These are phyloP conservation scores for Pseudogymnoascus verrucosus DNA, from an alignment of 2,329 filamentous ascomycete genomes.

Conservation along the genomic window DNA sequence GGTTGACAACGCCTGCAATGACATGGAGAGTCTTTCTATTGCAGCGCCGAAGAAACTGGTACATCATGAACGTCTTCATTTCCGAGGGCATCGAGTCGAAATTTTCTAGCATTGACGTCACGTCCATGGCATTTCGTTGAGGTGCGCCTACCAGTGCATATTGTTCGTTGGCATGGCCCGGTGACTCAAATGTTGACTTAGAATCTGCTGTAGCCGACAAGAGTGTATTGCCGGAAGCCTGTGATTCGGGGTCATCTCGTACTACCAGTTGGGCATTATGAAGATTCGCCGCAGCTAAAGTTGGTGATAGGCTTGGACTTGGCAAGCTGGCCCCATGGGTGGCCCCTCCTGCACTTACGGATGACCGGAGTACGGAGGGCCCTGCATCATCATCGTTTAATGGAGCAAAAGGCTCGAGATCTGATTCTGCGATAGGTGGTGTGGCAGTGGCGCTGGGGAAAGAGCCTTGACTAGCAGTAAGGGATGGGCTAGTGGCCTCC, in stretches of 20 bases:
- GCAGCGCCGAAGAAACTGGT: slow-evolving; percentile 83
- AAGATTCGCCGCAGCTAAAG: slow-evolving; percentile 61
- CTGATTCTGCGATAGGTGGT: slow-evolving; percentile 66
- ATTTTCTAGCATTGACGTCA: slow-evolving; percentile 76
- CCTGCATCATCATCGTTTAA: slow-evolving; percentile 41
- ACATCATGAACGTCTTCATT: slow-evolving; percentile 95
- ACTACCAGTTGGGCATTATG: slow-evolving; percentile 21
- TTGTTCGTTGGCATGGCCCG: slow-evolving; percentile 17
- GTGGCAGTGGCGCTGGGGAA: slow-evolving; percentile 59
- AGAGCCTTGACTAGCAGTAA: slow-evolving; percentile 37
- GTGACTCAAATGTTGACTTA: slow-evolving; percentile 25
- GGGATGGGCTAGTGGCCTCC: slow-evolving; percentile 18
- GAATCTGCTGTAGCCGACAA: slow-evolving; percentile 20
- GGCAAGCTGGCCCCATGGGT: slow-evolving; percentile 76
- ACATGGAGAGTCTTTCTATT: slow-evolving; percentile 82
- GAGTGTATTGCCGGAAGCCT: slow-evolving; percentile 15
- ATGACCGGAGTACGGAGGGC: slow-evolving; percentile 36
- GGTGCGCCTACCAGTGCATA: slow-evolving; percentile 23
- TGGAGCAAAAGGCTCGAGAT: slow-evolving; percentile 53
- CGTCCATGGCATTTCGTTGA: slow-evolving; percentile 54
- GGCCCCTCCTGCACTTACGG: slow-evolving; percentile 20
- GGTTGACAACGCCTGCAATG: slow-evolving; percentile 85
- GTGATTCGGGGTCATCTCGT: slow-evolving; percentile 21
- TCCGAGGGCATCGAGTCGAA: slow-evolving; percentile 88
- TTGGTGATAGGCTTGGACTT: slow-evolving; percentile 89